Conservation (phyloP, 2,329 filamentous ascomycete species). For the Myriosclerotinia curreyana region DNA sequence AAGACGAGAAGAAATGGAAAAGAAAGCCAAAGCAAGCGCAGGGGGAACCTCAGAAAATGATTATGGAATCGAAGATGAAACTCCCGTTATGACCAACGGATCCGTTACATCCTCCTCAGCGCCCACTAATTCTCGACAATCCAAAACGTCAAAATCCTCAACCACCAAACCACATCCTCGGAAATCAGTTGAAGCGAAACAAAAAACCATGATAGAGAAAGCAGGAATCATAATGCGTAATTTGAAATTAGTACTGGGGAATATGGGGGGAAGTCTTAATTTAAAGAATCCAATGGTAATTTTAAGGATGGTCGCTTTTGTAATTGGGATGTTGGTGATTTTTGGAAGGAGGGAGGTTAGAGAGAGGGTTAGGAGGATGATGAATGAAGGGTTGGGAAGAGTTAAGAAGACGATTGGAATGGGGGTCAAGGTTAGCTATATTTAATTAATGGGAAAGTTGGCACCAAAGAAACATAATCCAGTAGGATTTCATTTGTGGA, state of each 20-base stretch:
- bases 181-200: constrained; percentile 16
- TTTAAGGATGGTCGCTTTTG: constrained; percentile 68
- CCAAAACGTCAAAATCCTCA: constrained; percentile 39
- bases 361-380: constrained; percentile 66
- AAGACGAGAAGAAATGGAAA: constrained; percentile 43
- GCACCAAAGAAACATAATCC: background rate
- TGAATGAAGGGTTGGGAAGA: constrained; percentile 64
- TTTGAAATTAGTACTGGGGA: constrained; percentile 51
- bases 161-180: constrained; percentile 26
- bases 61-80: constrained; percentile 58
- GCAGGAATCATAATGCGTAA: constrained; percentile 50
- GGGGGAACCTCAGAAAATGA: constrained; percentile 59
- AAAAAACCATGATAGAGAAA: constrained; percentile 23
- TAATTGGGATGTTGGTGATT: constrained; percentile 73
- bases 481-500: background rate
- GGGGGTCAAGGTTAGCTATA: constrained; percentile 97
- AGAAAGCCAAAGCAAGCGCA: constrained; percentile 54
- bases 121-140: constrained; percentile 29
- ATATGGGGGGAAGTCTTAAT: constrained; percentile 50
- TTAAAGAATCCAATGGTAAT: constrained; percentile 54
- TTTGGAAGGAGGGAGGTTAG: constrained; percentile 72
- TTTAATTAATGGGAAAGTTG: constrained; percentile 49
- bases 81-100: background rate
- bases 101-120: constrained; percentile 13
- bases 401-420: constrained; percentile 66